Base-by-base conservation (phyloP, 2,329 filamentous ascomycete genomes). In the Penicillium sp. region DNA sequence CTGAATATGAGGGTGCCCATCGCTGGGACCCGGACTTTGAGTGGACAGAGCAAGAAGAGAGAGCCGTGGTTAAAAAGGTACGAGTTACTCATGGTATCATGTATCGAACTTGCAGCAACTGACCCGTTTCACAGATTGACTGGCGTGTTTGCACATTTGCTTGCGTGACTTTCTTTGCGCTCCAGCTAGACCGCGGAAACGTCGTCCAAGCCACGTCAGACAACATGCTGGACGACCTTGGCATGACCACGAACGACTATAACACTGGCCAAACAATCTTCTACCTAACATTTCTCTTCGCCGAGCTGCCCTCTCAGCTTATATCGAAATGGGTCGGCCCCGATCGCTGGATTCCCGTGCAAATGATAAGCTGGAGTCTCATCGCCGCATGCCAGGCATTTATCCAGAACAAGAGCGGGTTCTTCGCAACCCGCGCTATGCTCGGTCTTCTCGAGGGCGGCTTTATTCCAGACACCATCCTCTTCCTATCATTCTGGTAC, bases 401-500 rank as follows among this genome's bases (percentile, higher is more conserved):
- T 13, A 70, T 82, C 4, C 74, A 75, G 34, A 81, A 77, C 0
- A 75, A 72, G 29, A 68, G 68, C 1, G 61, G 65, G 2, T 78
- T 73, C 60, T 80, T 73, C 31, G 72, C 71, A 7, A 77, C 73
- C 56, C 70, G 78, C 44, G 70, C 77, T 21, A 73, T 79, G 1
- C 68, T 83, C 0, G 81, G 79, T n/a, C 58, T 76, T 5, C 67
- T 84, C 2, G 72, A 82, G 49, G 77, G 82, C 67, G 82, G 82
- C 23, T 83, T 83, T 55, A 77, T 77, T 42, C 73, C 74, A 3
- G 74, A 77, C 21, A 75, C 72, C 0, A 75, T 77, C 15, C 64
- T 77, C 0, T 91, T 87, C 70, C 76, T 90, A 6, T 86, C 83
- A 4, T 91, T 91, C 70, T 92, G 87, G 72, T 92, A 91, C 74